Evolutionary conservation across 2,329 filamentous ascomycete species (phyloP), one percentile per base, ranked within the genome.

Genomic region (Arthrobotrys megalospora): DNA sequence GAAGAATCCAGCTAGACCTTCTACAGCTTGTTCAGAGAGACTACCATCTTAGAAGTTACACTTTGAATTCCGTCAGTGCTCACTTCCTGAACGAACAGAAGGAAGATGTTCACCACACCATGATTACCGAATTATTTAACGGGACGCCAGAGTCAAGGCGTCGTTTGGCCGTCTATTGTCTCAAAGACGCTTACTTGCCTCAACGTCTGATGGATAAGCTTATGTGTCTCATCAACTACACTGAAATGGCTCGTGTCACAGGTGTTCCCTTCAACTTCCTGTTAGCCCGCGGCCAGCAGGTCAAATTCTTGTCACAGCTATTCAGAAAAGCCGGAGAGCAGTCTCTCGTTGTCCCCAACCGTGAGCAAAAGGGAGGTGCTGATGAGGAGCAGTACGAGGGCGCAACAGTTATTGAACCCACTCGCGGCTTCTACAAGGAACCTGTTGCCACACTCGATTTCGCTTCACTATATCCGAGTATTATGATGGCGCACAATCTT

Each of bases 211-310:
- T 99, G 91, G 96, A 99, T 83, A 99, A 99, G 84, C 87, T 99
- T 28, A 98, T 97, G 83, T 98, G 96, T 85, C 87, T 99, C n/a
- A 92, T 97, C 85, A 99, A 99, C 84, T 98, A 98, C 83, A 98
- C 96, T 0, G 96, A 99, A 85, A 99, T 99, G 96, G 95, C 96
- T 73, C 96, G 96, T 89, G 96, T 99, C 85, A 99, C 96, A 28
- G 96, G 96, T 82, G 95, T 99, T 3, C 96, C 96, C 0, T 99
- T 99, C 87, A 98, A 97, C 83, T 97, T 92, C 83, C 88, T 99
- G 52, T 88, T 99, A 1, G 90, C 96, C 24, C 91, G 94, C 83
- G 96, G 96, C 52, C 96, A 99, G 84, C 96, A 99, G 85, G 91
- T 99, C 83, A 97, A 97, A 83, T 99, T 99, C 85, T 90, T 99